Evolutionary conservation across 2,329 filamentous ascomycete genomes (phyloP), one percentile per base, ranked within the genome.

Genomic region (Cephalotrichum gorgonifer): DNA sequence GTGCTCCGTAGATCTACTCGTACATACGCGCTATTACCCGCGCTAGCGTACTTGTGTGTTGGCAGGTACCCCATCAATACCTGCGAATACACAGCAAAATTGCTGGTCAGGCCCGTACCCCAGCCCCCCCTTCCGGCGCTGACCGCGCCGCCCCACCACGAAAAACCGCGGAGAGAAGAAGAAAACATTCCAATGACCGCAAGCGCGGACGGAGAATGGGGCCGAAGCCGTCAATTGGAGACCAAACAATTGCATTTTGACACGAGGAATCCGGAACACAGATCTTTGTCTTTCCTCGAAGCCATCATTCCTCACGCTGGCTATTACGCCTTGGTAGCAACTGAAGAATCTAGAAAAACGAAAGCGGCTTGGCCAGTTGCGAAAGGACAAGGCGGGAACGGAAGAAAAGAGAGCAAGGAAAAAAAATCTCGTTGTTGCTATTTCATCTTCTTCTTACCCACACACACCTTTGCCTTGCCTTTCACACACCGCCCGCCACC

Each of bases 41-140:
- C 35, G 22, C 35, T 48, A 30, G 46, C 46, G 46, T 22, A 20
- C 35, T 42, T n/a, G 22, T 48, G 26, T n/a, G 26, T 42, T 27
- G 35, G 20, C 26, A 14, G 20, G 14, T 26, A 39, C n/a, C n/a
- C n/a, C n/a, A n/a, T n/a, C n/a, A 22, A 12, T 47, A 30, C 43
- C 27, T 47, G 31, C 28, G 20, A 23, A 30, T 44, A 3, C 15
- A n/a, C 7, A 4, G 17, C 22, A 20, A n/a, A 4, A 39, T 20
- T 9, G n/a, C 17, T 3, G 35, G 11, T 20, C 9, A 6, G 17
- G n/a, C 4, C 9, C 7, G 35, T 39, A 39, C 35, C 35, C 11
- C 4, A 9, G 17, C 17, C 15, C 11, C 15, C 12, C 30, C 30
- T 31, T 11, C 30, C 11, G 11, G 30, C 12, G 4, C 30, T 15